Conservation (phyloP, 768 basidiomycete species). For the Lentinus brumalis region DNA sequence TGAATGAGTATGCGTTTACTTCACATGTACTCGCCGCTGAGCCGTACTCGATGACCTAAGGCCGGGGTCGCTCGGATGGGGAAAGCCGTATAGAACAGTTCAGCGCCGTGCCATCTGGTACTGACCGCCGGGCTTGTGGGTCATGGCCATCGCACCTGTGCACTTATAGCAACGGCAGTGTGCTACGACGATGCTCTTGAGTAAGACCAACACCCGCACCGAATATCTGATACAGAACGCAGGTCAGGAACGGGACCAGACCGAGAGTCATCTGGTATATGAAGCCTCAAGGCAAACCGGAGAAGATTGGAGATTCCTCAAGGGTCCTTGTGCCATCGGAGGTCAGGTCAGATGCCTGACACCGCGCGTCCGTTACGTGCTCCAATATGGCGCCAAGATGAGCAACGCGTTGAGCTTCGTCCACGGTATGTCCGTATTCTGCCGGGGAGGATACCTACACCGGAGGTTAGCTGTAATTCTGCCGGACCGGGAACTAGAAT, state of each 20-base stretch:
- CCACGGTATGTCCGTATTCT: background rate
- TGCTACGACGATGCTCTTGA: no score
- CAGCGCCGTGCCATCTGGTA: no score
- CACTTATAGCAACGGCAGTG: no score
- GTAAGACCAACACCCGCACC: no score
- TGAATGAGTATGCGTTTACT: background rate
- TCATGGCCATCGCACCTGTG: no score
- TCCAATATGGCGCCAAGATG: background rate
- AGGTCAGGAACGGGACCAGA: no score
- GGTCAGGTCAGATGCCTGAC: background rate
- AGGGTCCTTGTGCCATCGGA: no score
- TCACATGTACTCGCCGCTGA: background rate
- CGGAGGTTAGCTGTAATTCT: background rate
- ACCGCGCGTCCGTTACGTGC: background rate
- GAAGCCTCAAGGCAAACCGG: no score
- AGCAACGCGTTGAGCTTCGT: background rate
- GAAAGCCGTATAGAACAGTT: background rate
- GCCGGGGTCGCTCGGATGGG: background rate
- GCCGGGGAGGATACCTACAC: background rate
- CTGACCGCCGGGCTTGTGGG: no score
- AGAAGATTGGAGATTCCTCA: no score
- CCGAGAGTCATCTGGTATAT: no score
- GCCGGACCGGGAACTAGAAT: background rate
- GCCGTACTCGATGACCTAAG: background rate
- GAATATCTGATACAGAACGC: no score